Base-by-base conservation (phyloP, 2,329 filamentous ascomycete species). In the Aspergillus clavatus region DNA sequence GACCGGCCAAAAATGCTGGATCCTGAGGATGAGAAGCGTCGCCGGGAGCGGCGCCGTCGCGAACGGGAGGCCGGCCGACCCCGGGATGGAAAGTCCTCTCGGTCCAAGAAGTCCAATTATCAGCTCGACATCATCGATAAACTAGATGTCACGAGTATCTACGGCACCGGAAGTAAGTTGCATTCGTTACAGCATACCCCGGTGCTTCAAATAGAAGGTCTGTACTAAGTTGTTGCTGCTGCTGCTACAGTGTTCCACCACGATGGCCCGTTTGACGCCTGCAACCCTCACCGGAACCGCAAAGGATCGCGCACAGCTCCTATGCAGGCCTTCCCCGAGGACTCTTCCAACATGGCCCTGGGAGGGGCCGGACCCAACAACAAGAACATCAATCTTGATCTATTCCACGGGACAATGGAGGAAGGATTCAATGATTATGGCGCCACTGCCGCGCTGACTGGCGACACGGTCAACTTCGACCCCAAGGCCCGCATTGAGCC, bases 221-320 rank as follows among this genome's bases (percentile, higher is more conserved):
- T 24, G 43, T 35, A 7, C 29, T 50, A 38, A 51, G 5, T 39
- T 47, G 27, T 43, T 24, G n/a, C 6, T 4, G 11, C 6, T 16
- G 24, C 10, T 59, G n/a, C n/a, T n/a, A n/a, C n/a, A 95, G 89
- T 95, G 56, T 95, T 97, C 70, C 93, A 98, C 61, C 93, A 98
- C 62, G 93, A 97, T 61, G 93, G 93, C 1, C 93, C 93, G 4
- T 98, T 96, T 60, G 93, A 98, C 68, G 93, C 93, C 16, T 87
- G 93, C 66, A 95, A 95, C 67, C 89, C 93, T 4, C 87, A 95
- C 66, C 87, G 93, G 53, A 98, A 97, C 68, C 83, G 87, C 46
- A 86, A 87, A 62, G 87, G 84, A 58, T 83, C 85, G 60, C 82
- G 84, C 48, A 83, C 86, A 43, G 89, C 93, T 5, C 93, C 93